Conservation (phyloP, 306 rosid genomes). For the Corylus americana region DNA sequence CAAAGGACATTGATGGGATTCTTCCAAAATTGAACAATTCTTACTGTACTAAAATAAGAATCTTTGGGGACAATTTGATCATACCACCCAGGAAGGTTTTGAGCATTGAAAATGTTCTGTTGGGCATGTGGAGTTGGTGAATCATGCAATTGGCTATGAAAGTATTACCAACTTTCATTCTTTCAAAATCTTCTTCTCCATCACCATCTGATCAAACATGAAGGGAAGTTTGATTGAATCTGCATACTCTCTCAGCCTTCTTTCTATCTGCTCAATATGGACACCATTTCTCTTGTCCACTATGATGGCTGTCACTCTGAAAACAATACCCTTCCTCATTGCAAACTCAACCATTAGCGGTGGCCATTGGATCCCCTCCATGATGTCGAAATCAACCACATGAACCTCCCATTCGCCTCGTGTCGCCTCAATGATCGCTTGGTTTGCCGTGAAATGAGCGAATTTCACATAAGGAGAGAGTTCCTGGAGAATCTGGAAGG, state of each 20-base stretch:
- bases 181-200: constrained; percentile 45
- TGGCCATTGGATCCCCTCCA: constrained; percentile 81
- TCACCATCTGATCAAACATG: constrained; percentile 40
- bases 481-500: constrained; percentile 59
- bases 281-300: constrained; percentile 30
- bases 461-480: constrained; percentile 65
- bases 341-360: constrained; percentile 66
- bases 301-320: constrained; percentile 56
- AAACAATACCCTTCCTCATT: constrained; percentile 39
- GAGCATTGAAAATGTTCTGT: constrained; percentile 39
- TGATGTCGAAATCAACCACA: constrained; percentile 66
- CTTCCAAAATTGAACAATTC: constrained; percentile 54
- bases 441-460: constrained; percentile 74
- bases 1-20: constrained; percentile 56
- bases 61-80: constrained; percentile 51
- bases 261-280: constrained; percentile 49
- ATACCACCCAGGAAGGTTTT: constrained; percentile 44
- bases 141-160: constrained; percentile 55
- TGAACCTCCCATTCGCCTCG: constrained; percentile 45
- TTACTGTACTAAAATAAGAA: constrained; percentile 59
- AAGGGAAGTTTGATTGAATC: constrained; percentile 53
- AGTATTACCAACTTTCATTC: constrained; percentile 35
- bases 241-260: constrained; percentile 61
- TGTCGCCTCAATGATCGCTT: constrained; percentile 68
- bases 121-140: constrained; percentile 49